Base-by-base conservation (phyloP, 106 monocot genomes). In the Allium sativum region DNA sequence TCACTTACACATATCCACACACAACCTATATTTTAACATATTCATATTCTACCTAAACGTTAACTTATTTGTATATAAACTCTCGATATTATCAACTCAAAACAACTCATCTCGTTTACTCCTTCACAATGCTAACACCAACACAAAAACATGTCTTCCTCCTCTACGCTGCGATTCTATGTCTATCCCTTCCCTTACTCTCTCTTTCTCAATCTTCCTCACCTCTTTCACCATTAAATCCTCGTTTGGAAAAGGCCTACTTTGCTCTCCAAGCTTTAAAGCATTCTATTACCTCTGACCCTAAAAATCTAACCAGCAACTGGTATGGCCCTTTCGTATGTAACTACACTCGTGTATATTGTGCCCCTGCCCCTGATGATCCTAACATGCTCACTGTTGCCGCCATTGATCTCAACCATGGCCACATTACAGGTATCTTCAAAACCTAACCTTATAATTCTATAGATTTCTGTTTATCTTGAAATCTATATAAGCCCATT, bases 271-370 rank as follows among this genome's bases (percentile, higher is more conserved):
- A 76, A 40, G 69, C 78, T 10, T 72, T 65, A 65, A 84, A 80
- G 52, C 72, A 73, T 56, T 31, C 67, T 58, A 79, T 84, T 18
- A 66, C 56, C 44, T 52, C 48, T 57, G 84, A 84, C 48, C 84
- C 84, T 19, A 67, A 64, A n/a, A 67, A 73, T 55, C 21, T 77
- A 47, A 84, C 79, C 14, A 56, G 21, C 44, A 47, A 79, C 70
- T 84, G 84, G 84, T 58, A 46, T 42, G 84, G 84, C 15, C 73
- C 84, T n/a, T 3, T 64, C 43, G 84, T 84, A 10, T 80, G 79
- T 73, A 67, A 67, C 70, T 84, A 84, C 79, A 73, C 73, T 55
- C 76, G 76, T 58, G 67, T 84, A 44, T 84, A 48, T 65, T 84
- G 84, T 51, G 65, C 84, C 7, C 73, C 73, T 3, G 61, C 79